Base-by-base conservation (phyloP, 2,329 filamentous ascomycete species). In the Fonsecaea erecta region DNA sequence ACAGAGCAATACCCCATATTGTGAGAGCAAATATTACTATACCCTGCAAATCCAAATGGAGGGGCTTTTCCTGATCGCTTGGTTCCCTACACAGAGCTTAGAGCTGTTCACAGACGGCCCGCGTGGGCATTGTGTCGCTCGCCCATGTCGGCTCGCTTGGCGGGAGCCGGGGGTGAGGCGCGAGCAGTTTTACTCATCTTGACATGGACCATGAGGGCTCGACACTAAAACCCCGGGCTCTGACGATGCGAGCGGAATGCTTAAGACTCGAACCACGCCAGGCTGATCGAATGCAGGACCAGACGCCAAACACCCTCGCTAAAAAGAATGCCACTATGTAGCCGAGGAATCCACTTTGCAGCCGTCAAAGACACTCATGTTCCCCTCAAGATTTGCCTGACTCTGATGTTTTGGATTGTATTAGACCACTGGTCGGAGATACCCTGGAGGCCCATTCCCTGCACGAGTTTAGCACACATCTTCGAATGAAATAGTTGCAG, bases 391-490 rank as follows among this genome's bases (percentile, higher is more conserved):
- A 37, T 18, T 54, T 46, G 24, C 5, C 55, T 16, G 14, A 40
- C 30, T 37, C 18, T 12, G 58, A 55, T 21, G 21, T 53, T 34
- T 35, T 63, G 35, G 62, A 53, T 46, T 65, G 32, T 24, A 84
- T 83, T 53, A 84, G 73, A 18, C 79, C 77, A 62, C 80, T 81
- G 2, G 74, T 75, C 53, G 78, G 77, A 61, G 78, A 77, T 8
- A 82, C 81, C 61, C 82, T 77, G 60, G 81, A 81, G 28, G 82
- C 82, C 81, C 82, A 84, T 75, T 84, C 82, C 52, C 80, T 70
- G 48, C 5, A 16, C 56, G 21, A 65, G n/a, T 55, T 68, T 62
- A 73, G 67, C 67, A 56, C 43, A 43, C 30, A 12, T 43, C 21
- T 8, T 26, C 34, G 59, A 18, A 32, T 54, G 18, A 9, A 21